phyloP scores from a whole-genome alignment of 345 rosid species.

The Euphorbia lathyris region DNA sequence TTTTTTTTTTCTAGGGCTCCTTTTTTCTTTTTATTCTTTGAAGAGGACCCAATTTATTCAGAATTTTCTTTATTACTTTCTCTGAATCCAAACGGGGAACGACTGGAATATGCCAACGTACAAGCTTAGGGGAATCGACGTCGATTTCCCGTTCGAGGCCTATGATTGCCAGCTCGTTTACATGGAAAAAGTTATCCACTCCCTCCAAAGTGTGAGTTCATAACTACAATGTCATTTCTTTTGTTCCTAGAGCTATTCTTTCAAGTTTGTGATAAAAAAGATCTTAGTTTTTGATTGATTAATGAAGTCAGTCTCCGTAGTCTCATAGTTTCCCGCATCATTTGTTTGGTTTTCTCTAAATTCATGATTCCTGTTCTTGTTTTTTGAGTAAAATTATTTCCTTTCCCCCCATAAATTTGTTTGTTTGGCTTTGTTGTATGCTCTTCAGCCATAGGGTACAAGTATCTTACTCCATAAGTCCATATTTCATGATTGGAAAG shows the following conservation, averaged over 20 bases:
- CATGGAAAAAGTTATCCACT: constrained; percentile 90
- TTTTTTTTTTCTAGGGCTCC: not conserved
- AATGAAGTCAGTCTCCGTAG: not conserved
- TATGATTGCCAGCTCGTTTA: constrained; percentile 83
- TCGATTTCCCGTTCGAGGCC: constrained; percentile 91
- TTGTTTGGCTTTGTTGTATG: not conserved
- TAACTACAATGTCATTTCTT: not conserved
- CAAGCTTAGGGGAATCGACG: constrained; percentile 79
- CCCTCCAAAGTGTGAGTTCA: constrained; percentile 69
- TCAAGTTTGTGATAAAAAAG: not conserved
- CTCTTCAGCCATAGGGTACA: not conserved
- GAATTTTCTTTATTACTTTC: constrained; percentile 15
- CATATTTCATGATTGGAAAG: not conserved
- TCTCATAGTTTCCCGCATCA: not conserved
- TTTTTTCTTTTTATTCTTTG: not conserved
- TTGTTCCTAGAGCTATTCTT: not conserved
- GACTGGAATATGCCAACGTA: constrained; percentile 64
- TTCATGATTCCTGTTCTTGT: not conserved
- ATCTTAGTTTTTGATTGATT: not conserved
- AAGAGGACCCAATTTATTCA: too few relatives aligned
- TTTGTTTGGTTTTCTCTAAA: not conserved
- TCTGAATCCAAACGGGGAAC: constrained; percentile 4
- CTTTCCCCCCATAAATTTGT: not conserved
- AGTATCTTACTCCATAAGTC: not conserved
- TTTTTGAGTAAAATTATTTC: not conserved